A percentile compares a stretch with the other conserved stretches of the same genome.
phyloP scores from a whole-genome alignment of 2,329 filamentous ascomycete species.

The Zarea fungicola region DNA sequence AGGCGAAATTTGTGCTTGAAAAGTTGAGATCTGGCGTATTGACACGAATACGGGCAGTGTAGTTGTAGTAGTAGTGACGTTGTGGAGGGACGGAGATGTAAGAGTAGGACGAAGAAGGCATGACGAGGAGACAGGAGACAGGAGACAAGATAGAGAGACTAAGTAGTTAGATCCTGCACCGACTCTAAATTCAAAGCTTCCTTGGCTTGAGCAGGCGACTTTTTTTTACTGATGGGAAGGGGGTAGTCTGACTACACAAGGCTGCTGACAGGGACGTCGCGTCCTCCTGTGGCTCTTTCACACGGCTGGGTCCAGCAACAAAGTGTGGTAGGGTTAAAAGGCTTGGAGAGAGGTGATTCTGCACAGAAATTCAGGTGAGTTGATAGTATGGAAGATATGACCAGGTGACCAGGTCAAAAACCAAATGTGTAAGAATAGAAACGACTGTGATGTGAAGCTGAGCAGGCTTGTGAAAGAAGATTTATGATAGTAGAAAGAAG shows the following conservation, averaged over 20 bases:
- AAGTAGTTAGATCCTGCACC: neutral
- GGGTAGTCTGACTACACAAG: constrained; percentile 11
- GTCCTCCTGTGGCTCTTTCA: neutral
- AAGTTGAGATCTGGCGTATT: neutral
- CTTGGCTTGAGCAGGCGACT: constrained; percentile 1
- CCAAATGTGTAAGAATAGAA: neutral
- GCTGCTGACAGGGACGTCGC: constrained; percentile 10
- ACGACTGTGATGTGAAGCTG: neutral
- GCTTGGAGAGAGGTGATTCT: neutral
- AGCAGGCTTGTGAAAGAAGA: neutral
- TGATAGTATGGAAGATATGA: neutral
- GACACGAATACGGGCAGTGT: constrained; percentile 1
- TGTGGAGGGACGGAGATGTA: neutral
- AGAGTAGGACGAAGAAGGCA: neutral
- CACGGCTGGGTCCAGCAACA: constrained; percentile 6
- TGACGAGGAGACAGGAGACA: neutral
- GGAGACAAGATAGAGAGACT: neutral
- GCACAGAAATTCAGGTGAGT: constrained; percentile 3
- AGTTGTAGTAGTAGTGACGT: neutral
- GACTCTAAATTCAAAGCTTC: neutral
- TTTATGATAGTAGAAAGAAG: neutral
- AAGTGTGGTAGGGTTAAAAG: neutral
- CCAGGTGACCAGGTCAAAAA: constrained; percentile 10
- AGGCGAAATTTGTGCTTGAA: neutral
- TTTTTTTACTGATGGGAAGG: neutral